Evolutionary conservation across 768 basidiomycete species (phyloP).

Genomic region (Paxillus rubicundulus): DNA sequence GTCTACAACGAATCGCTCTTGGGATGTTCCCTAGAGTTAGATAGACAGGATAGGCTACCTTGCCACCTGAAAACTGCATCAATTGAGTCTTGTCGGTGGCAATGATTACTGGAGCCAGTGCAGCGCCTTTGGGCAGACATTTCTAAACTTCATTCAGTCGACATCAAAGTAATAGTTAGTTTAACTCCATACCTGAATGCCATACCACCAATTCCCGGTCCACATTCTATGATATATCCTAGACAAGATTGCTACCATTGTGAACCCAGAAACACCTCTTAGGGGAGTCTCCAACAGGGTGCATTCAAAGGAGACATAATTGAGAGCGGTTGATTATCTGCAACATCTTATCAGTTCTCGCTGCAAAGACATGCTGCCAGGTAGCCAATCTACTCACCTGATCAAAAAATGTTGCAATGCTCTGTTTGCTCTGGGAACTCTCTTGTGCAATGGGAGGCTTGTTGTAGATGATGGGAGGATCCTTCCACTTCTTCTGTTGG

Average conservation of each 20-base stretch:
- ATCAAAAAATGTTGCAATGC: no score
- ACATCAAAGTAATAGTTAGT: neutral
- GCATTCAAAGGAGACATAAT: no score
- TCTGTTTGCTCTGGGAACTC: no score
- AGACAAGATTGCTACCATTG: neutral
- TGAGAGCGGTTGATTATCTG: no score
- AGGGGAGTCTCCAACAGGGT: no score
- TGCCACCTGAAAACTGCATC: conserved; percentile 37
- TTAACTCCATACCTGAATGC: neutral
- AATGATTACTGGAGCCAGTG: conserved; percentile 43
- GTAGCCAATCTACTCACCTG: no score
- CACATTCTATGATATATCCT: conserved; percentile 37
- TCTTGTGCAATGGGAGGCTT: no score
- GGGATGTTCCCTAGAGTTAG: conserved; percentile 42
- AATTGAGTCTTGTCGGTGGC: conserved; percentile 46
- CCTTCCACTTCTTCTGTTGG: no score
- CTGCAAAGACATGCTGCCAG: no score
- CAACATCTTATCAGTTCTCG: no score
- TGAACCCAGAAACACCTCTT: no score
- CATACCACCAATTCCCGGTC: conserved; percentile 32
- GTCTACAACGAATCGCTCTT: conserved; percentile 37
- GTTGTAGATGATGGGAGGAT: no score
- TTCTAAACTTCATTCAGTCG: neutral
- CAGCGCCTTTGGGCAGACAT: conserved; percentile 16
- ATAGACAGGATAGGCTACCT: conserved; percentile 45